Evolutionary conservation across 1,284 basidiomycete genomes (phyloP), one percentile per base, ranked within the genome.

Genomic region (Boletus smithii): DNA sequence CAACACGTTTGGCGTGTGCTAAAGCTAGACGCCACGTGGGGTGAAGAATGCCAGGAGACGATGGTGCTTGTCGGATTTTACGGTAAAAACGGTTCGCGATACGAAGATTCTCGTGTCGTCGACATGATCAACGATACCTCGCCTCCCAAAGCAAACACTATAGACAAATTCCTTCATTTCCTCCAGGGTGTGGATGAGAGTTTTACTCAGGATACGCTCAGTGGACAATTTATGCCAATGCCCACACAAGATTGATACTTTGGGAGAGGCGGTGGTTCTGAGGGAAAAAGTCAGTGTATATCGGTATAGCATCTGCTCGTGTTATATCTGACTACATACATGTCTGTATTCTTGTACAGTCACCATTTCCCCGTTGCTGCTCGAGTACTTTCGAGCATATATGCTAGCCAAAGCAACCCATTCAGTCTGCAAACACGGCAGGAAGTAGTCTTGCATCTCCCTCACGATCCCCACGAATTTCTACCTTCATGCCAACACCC

Each of bases 401-500:
- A 32, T 17, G 10, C 27, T 29, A 9, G 20, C 11, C 18, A 30
- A 14, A 20, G 20, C 14, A n/a, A 14, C 10, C 9, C 24, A 17
- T n/a, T 27, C 11, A 42, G 3, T 38, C 41, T 50, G 36, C 10
- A 30, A 66, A 57, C 31, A 55, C 50, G 24, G 55, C 60, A 24
- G 50, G 53, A 34, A 70, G 65, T 42, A 77, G 56, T 49, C 66
- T 64, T 30, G 58, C 48, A 35, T 80, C 76, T 16, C 58, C 60
- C 22, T 65, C 65, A 18, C 64, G 60, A 51, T 71, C 67, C 9
- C 77, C 77, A 13, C 59, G 53, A 34, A 88, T 59, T 10, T 80
- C 71, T 2, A 88, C 75, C 54, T 74, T 81, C 23, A 83, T 75
- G 8, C 89, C 88, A 2, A 83, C 82, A 3, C 88, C 87, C 4